Percentiles rank a stretch among this genome's conserved stretches.
Conservation (phyloP, 495 filamentous ascomycete species). For the Terfezia claveryi region DNA sequence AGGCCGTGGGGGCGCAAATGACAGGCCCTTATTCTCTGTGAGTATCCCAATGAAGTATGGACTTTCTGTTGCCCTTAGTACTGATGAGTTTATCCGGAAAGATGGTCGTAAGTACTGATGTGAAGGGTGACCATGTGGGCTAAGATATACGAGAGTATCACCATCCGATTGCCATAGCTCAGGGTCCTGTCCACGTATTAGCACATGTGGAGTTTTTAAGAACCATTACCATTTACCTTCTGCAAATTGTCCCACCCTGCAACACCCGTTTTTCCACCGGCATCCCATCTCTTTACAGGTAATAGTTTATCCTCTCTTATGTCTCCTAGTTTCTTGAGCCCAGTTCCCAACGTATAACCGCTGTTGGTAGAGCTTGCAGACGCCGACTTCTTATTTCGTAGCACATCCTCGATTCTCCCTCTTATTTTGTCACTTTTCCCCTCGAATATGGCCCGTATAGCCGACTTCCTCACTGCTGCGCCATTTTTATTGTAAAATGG, state of each 20-base stretch:
- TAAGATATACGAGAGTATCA: conserved; percentile 38
- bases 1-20: conserved; percentile 23
- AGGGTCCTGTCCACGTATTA: no score
- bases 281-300: neutral
- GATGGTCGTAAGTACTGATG: conserved; percentile 21
- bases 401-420: neutral
- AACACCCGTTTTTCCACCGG: neutral
- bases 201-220: no score
- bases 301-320: neutral
- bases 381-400: neutral
- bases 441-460: neutral
- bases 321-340: neutral
- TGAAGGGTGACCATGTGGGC: conserved; percentile 21
- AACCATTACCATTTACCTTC: neutral
- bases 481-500: neutral
- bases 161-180: conserved; percentile 20
- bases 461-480: neutral
- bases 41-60: conserved; percentile 30
- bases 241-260: neutral
- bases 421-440: neutral
- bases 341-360: neutral
- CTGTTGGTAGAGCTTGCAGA: neutral
- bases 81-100: conserved; percentile 33
- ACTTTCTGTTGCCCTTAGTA: conserved; percentile 33
- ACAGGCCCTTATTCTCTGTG: conserved; percentile 21